Base-by-base conservation (phyloP, 225 moss, liverwort and hornwort species). In the Pseudoscleropodium purum region DNA sequence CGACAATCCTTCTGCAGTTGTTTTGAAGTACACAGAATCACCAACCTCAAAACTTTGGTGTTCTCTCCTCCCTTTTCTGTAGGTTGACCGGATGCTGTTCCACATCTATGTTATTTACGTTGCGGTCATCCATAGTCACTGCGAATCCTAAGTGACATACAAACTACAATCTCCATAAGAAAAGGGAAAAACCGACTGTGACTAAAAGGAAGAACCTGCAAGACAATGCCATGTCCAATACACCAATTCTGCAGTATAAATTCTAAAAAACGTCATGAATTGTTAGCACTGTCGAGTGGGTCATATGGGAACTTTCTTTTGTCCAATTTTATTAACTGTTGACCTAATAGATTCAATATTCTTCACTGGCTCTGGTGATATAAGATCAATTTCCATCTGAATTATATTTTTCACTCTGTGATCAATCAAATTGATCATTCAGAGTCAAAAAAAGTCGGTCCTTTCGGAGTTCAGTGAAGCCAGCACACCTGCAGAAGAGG, bases 1-100 rank as follows among this genome's bases (percentile, higher is more conserved):
- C 24, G 24, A 54, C 54, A 86, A 87, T 79, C 73, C 43, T 25
- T 34, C 47, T 87, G 43, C 66, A 56, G 26, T 57, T 79, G 36
- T 30, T 84, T 76, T 61, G 59, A 49, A 30, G 63, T 54, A 82
- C 66, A 79, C n/a, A 51, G 49, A 54, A 81, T 54, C 57, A 83
- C 85, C 36, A 87, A 95, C 96, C 95, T 91, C 82, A 41, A 69
- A 91, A 95, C 85, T 94, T 92, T 25, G 92, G 86, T 75, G 47
- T 30, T 76, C 33, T 31, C 76, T 51, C 51, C 51, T 75, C 20
- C 51, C 13, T 33, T 76, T 51, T 51, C 10, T 51, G 21, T 8
- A 1, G 13, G 21, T 75, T 34, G 76, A 33, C 51, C 34, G 29
- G 20, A 76, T 75, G 33, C 13, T 31, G 13, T 76, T 76, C 51